Conservation (phyloP, 371 early-diverging fungal species). For the Mortierella sp. region DNA sequence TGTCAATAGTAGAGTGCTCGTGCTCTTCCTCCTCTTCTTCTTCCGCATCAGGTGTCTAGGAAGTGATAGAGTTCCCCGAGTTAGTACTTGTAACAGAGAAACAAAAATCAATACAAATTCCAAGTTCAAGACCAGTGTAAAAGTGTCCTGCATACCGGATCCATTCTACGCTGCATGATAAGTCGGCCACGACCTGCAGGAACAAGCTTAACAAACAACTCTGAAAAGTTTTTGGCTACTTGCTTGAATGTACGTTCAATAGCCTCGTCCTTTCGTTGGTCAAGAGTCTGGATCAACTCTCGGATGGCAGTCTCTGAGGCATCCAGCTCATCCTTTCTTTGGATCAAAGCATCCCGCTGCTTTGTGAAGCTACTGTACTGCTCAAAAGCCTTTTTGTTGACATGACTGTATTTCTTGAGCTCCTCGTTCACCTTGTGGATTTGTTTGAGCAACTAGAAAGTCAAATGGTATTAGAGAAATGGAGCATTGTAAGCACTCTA, state of each 20-base stretch:
- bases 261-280: conserved; percentile 96
- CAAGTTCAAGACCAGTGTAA: background rate
- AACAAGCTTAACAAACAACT: conserved; percentile 92
- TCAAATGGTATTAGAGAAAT: background rate
- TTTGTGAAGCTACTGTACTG: conserved; percentile 94
- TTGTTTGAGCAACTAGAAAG: conserved; percentile 66
- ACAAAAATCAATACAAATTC: conserved; percentile 3
- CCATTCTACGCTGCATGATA: conserved; percentile 81
- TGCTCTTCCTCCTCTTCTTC: conserved; percentile 61
- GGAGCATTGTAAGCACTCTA: background rate
- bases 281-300: conserved; percentile 88
- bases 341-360: conserved; percentile 84
- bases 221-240: conserved; percentile 87
- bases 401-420: conserved; percentile 89
- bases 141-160: conserved; percentile 56
- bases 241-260: conserved; percentile 96
- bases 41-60: conserved; percentile 35
- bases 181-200: conserved; percentile 90
- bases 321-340: conserved; percentile 90
- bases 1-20: conserved; percentile 66
- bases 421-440: conserved; percentile 87
- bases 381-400: conserved; percentile 98
- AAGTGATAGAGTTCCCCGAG: background rate
- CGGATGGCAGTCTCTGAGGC: conserved; percentile 83
- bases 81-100: conserved; percentile 10